Conservation (phyloP, 495 filamentous ascomycete species). For the Aspergillus homomorphus region DNA sequence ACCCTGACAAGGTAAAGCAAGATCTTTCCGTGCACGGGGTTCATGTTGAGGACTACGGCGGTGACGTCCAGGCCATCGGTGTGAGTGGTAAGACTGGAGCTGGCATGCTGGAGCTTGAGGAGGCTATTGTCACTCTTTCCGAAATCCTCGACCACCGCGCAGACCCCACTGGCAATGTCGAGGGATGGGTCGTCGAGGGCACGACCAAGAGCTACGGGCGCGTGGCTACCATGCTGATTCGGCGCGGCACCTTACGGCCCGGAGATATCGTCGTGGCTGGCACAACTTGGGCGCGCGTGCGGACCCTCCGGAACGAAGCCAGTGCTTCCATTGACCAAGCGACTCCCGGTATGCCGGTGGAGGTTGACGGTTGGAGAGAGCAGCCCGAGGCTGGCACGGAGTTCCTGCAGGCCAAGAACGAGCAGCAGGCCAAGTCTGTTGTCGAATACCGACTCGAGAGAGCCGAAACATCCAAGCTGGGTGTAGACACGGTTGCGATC, state of each 20-base stretch:
- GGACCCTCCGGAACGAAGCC: conserved; percentile 80
- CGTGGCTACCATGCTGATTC: conserved; percentile 84
- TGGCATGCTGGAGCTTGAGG: conserved; percentile 90
- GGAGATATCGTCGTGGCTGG: conserved; percentile 90
- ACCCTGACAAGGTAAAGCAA: conserved; percentile 77
- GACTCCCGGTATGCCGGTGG: conserved; percentile 84
- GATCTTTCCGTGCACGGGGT: conserved; percentile 84
- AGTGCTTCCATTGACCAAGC: conserved; percentile 68
- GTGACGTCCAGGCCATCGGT: conserved; percentile 85
- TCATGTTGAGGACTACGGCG: conserved; percentile 92
- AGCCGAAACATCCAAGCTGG: conserved; percentile 56
- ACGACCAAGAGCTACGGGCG: conserved; percentile 82
- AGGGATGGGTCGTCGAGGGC: conserved; percentile 96
- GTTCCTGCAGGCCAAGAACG: conserved; percentile 75
- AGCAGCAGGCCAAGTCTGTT: conserved; percentile 78
- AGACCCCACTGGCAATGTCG: conserved; percentile 69
- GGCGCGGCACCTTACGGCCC: conserved; percentile 74
- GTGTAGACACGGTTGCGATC: conserved; percentile 71
- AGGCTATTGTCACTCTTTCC: conserved; percentile 75
- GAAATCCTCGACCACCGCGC: conserved; percentile 90
- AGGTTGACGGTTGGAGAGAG: conserved; percentile 92
- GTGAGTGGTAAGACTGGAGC: conserved; percentile 92
- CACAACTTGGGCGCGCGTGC: conserved; percentile 76
- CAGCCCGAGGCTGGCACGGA: conserved; percentile 86
- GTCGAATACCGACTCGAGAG: conserved; percentile 69